Evolutionary conservation across 768 basidiomycete genomes (phyloP).

Genomic region (Podaxis pistillaris): DNA sequence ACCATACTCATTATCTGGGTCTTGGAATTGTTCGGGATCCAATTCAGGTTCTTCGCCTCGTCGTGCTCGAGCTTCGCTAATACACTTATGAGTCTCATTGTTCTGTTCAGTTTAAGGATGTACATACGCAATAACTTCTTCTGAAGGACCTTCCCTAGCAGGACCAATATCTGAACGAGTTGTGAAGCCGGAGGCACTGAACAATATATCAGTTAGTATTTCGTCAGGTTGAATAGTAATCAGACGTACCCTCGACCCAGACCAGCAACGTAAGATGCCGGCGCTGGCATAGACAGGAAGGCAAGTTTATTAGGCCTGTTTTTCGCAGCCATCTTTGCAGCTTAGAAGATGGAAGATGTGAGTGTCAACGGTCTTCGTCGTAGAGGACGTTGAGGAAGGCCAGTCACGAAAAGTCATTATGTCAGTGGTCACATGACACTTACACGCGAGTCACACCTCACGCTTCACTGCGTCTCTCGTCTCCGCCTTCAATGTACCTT

Average conservation of each 20-base stretch:
- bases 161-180: constrained; percentile 99
- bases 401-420: not conserved
- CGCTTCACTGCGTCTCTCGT: not conserved
- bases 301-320: constrained; percentile 76
- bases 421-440: constrained; percentile 8
- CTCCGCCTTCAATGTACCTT: not conserved
- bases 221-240: not conserved
- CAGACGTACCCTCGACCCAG: constrained; percentile 85
- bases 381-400: not conserved
- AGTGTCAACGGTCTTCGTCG: not conserved
- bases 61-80: constrained; percentile 79
- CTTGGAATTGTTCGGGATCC: constrained; percentile 90
- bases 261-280: constrained; percentile 97
- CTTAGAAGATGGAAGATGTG: not conserved
- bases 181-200: constrained; percentile 93
- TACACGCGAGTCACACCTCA: not conserved
- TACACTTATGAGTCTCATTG: not conserved
- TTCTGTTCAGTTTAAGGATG: not conserved
- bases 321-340: constrained; percentile 37
- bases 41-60: constrained; percentile 87
- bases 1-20: constrained; percentile 96
- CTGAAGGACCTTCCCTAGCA: constrained; percentile 91
- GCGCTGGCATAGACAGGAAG: constrained; percentile 89
- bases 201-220: not conserved
- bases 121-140: constrained; percentile 83